Conservation (phyloP, 148 eudicot species). For the Chenopodium formosanum region DNA sequence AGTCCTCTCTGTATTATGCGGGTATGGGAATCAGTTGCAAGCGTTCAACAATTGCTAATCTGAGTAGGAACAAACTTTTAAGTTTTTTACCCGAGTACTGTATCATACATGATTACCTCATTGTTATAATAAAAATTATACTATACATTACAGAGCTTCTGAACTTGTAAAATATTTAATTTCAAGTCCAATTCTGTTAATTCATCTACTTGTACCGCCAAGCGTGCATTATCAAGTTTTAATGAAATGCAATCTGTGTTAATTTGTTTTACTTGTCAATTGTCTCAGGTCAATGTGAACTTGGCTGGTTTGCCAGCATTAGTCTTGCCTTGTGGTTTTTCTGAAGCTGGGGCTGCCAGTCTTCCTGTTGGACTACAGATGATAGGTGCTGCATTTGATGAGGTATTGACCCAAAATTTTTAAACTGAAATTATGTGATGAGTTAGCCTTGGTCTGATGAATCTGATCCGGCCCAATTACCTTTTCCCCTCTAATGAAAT, state of each 20-base stretch:
- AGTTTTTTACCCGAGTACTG: not conserved
- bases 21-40: not conserved
- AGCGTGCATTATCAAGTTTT: not conserved
- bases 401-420: constrained; percentile 41
- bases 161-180: not conserved
- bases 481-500: not conserved
- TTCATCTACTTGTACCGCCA: not conserved
- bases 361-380: constrained; percentile 93
- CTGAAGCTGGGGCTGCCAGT: constrained; percentile 49
- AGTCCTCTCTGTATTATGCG: not conserved
- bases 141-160: not conserved
- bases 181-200: too few species aligned
- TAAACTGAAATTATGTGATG: not conserved
- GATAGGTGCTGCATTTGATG: constrained; percentile 92
- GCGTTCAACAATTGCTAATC: not conserved
- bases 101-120: not conserved
- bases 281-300: constrained; percentile 86
- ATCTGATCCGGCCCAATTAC: not conserved
- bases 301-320: constrained; percentile 97
- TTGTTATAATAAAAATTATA: too few species aligned
- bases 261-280: not conserved
- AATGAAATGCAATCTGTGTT: constrained; percentile 6
- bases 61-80: not conserved
- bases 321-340: constrained; percentile 91
- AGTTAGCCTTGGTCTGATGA: not conserved